These are phyloP conservation scores for Coccomyxa subellipsoidea DNA, from an alignment of 163 green algal species.

Conservation along the genomic window DNA sequence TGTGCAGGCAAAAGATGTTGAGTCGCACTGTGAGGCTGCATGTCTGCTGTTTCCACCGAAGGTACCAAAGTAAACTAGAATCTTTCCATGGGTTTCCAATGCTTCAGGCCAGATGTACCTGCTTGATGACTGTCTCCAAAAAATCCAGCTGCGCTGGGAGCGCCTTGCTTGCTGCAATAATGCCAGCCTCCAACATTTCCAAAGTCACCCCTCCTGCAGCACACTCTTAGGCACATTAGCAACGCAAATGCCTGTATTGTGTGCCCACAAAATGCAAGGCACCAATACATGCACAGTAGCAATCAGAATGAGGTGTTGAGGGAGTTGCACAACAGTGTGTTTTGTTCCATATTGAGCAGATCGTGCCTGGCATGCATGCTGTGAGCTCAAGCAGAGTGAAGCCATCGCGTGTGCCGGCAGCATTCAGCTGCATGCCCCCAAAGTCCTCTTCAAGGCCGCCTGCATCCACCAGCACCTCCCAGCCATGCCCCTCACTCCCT, in stretches of 20 bases:
- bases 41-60: no score
- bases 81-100: no score
- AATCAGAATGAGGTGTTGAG: no score
- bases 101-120: no score
- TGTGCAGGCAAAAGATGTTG: not conserved
- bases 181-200: not conserved
- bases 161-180: not conserved
- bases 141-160: not conserved
- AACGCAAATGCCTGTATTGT: no score
- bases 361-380: not conserved
- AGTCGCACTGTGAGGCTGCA: no score
- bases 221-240: no score
- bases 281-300: no score
- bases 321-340: no score
- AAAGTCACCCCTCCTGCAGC: not conserved
- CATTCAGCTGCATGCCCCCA: slow-evolving; percentile 84
- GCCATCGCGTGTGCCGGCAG: slow-evolving; percentile 67
- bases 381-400: slow-evolving; percentile 76
- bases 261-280: no score
- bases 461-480: slow-evolving; percentile 37
- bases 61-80: no score
- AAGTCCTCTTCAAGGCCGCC: slow-evolving; percentile 68
- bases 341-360: not conserved
- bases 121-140: not conserved
- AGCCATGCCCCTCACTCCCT: not conserved